These are phyloP conservation scores for Zoysia pacifica DNA, from an alignment of 176 grass and related monocot genomes.

Conservation along the genomic window DNA sequence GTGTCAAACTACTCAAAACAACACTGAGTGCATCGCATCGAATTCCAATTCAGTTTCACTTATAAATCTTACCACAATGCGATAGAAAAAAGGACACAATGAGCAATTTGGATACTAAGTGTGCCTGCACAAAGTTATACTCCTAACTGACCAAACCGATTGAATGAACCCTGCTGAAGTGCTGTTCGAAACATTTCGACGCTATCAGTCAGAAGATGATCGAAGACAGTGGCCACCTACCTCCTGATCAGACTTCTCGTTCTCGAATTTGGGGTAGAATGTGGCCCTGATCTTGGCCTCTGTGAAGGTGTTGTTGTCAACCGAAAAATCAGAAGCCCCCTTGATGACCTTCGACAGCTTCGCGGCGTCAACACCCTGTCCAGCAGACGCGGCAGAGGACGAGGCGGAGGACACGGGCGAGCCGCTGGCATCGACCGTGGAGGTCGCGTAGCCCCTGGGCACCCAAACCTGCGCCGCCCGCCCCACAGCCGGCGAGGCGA, in stretches of 20 bases:
- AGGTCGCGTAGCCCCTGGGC: slow-evolving; percentile 51
- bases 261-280: slow-evolving; percentile 98
- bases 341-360: slow-evolving; percentile 62
- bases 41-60: background rate
- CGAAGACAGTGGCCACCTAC: slow-evolving; percentile 23
- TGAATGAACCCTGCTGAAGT: background rate
- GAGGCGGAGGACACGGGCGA: slow-evolving; percentile 11
- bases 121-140: background rate
- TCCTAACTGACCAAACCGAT: background rate
- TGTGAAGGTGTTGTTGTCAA: slow-evolving; percentile 66
- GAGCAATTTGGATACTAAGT: background rate
- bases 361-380: background rate
- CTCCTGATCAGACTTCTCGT: slow-evolving; percentile 96
- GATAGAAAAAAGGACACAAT: slow-evolving; percentile 2
- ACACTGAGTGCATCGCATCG: background rate
- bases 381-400: slow-evolving; percentile 2
- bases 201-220: background rate
- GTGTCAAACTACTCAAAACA: background rate
- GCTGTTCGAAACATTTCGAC: background rate
- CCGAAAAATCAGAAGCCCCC: slow-evolving; percentile 54
- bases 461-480: slow-evolving; percentile 47
- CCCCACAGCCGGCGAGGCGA: background rate
- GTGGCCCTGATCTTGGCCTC: slow-evolving; percentile 81
- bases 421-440: background rate
- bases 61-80: background rate